Base-by-base conservation (phyloP, 2,329 filamentous ascomycete species). In the Leptosphaerulina australis region DNA sequence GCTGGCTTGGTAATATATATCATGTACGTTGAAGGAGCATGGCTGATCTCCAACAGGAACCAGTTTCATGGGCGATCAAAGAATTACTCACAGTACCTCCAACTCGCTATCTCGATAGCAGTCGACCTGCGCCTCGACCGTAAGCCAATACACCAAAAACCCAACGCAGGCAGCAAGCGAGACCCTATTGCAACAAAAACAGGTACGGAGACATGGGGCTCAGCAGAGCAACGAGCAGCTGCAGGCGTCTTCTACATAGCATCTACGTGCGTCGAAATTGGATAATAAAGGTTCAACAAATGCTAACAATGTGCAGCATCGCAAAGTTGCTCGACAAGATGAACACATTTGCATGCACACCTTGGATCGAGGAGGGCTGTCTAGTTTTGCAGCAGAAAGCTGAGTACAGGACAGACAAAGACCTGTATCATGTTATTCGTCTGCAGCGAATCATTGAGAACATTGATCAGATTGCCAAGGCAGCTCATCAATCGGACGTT, bases 191-290 rank as follows among this genome's bases (percentile, higher is more conserved):
- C 58, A 15, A 39, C 35, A 44, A 41, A 44, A 11, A 2, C 45
- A 50, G 10, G 44, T 45, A 12, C 35, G 40, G 40, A n/a, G n/a
- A 44, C 41, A 41, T 11, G 70, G 67, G 64, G 70, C 3, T 47
- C 56, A n/a, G 77, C 77, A 18, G 76, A 76, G 44, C 72, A 77
- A 41, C 69, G 77, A 36, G 76, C 76, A 2, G 67, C 76, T 10
- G 71, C 74, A 3, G 77, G 76, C 3, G 72, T 74, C 21, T 79
- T 74, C 52, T 77, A 75, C 51, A 58, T 79, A 10, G 72, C 74
- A 9, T 75, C 75, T 4, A 68, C 70, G 75, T 76, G 57, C 52
- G 70, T 64, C n/a, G 36, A 18, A 10, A 14, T 2, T 7, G 4
- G 6, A 25, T 14, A 3, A 3, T 20, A 1, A 7, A 8, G 31